Percentiles rank a stretch among this genome's conserved stretches.
phyloP scores from a whole-genome alignment of 805 yeast species.

The Candida oleophila region DNA sequence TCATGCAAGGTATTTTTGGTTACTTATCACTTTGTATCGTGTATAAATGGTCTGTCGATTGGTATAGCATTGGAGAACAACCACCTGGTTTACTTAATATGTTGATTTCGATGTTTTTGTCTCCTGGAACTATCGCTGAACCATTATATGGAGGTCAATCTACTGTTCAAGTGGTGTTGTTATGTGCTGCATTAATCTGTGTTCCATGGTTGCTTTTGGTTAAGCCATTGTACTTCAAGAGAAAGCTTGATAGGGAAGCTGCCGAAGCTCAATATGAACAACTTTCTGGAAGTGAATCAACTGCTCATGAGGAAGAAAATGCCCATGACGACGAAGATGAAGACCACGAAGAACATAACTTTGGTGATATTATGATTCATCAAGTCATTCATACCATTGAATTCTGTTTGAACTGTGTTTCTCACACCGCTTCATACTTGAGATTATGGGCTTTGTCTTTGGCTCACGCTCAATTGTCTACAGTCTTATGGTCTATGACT shows the following conservation, averaged over 20 bases:
- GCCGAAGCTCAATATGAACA: slow-evolving; percentile 52
- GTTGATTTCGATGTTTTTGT: slow-evolving; percentile 91
- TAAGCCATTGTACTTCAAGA: slow-evolving; percentile 75
- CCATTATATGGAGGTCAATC: slow-evolving; percentile 80
- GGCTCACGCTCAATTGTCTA: slow-evolving; percentile 94
- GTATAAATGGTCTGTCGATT: slow-evolving; percentile 93
- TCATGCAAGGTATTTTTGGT: slow-evolving; percentile 96
- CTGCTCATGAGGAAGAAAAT: slow-evolving; percentile 13
- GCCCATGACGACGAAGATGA: slow-evolving; percentile 54
- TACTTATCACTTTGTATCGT: slow-evolving; percentile 82
- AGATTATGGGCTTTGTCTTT: slow-evolving; percentile 96
- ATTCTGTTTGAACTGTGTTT: slow-evolving; percentile 93
- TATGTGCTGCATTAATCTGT: slow-evolving; percentile 77
- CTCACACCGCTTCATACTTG: slow-evolving; percentile 97
- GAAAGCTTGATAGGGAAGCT: slow-evolving; percentile 51
- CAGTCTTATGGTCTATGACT: slow-evolving; percentile 97
- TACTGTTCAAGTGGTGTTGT: slow-evolving; percentile 65
- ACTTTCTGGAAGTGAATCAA: slow-evolving; percentile 23
- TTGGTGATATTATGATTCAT: slow-evolving; percentile 94
- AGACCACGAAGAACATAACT: slow-evolving; percentile 59
- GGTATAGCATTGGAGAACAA: slow-evolving; percentile 72
- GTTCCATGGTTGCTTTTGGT: slow-evolving; percentile 88
- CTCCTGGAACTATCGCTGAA: slow-evolving; percentile 88
- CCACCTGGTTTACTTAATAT: slow-evolving; percentile 94
- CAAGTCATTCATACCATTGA: slow-evolving; percentile 98